Conservation (phyloP, 176 grass and related monocot species). For the Thinopyrum elongatum region DNA sequence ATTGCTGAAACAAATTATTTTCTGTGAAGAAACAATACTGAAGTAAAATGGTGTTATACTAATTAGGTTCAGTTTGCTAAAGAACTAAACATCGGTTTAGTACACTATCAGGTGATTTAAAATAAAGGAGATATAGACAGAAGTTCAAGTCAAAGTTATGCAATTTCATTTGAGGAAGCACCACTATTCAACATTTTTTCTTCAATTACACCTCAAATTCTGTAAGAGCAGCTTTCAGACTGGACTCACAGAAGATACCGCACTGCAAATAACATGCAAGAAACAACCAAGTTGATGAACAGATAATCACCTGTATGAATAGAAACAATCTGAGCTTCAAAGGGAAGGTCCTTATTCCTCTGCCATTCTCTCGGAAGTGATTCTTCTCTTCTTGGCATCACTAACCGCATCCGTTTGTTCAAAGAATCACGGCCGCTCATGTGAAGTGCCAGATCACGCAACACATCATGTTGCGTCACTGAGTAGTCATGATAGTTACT, state of each 20-base stretch:
- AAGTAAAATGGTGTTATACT: neutral
- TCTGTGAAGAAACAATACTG: neutral
- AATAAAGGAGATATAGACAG: neutral
- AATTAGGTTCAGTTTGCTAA: neutral
- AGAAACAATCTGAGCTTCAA: constrained; percentile 96
- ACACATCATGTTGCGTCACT: constrained; percentile 90
- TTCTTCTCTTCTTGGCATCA: constrained; percentile 93
- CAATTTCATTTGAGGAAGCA: neutral
- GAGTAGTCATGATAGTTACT: constrained; percentile 83
- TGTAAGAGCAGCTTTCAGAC: neutral
- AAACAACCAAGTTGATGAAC: neutral
- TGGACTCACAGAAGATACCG: neutral
- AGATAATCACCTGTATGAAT: constrained; percentile 80
- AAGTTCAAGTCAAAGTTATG: neutral
- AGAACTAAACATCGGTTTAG: neutral
- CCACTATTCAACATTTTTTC: neutral
- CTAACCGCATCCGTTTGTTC: constrained; percentile 55
- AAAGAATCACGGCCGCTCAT: constrained; percentile 58
- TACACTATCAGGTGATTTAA: neutral
- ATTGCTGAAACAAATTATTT: neutral
- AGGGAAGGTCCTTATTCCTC: constrained; percentile 61
- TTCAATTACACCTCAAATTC: neutral
- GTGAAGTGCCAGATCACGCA: constrained; percentile 95
- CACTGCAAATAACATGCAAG: neutral
- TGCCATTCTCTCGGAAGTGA: constrained; percentile 77